Evolutionary conservation across 306 rosid species (phyloP).

Genomic region (Fragaria vesca): DNA sequence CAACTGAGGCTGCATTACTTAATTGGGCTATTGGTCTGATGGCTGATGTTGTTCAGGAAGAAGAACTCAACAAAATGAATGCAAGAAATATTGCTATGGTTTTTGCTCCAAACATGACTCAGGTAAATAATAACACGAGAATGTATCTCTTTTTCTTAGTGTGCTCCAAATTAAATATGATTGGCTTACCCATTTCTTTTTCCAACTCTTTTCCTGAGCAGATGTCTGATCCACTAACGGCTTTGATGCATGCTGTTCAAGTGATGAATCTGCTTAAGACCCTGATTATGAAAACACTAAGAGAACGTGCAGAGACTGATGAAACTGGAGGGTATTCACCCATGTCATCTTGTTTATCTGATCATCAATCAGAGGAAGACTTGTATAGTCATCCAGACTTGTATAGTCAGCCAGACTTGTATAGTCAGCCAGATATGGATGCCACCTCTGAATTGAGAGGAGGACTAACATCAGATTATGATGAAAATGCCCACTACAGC

Average conservation of each 20-base stretch:
- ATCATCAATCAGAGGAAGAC: slow-evolving; percentile 60
- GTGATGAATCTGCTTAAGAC: slow-evolving; percentile 96
- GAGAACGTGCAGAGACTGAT: slow-evolving; percentile 73
- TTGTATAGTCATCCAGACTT: slow-evolving; percentile 65
- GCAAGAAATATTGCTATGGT: slow-evolving; percentile 97
- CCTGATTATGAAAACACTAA: slow-evolving; percentile 66
- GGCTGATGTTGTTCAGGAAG: slow-evolving; percentile 96
- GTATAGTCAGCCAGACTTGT: slow-evolving; percentile 62
- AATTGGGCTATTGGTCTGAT: slow-evolving; percentile 92
- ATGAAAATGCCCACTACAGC: slow-evolving; percentile 43
- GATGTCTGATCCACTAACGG: slow-evolving; percentile 99
- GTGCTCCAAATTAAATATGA: background rate
- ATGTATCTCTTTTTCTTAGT: background rate
- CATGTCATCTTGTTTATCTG: slow-evolving; percentile 67
- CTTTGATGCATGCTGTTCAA: slow-evolving; percentile 98
- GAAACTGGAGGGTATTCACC: slow-evolving; percentile 65
- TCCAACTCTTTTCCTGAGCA: slow-evolving; percentile 22
- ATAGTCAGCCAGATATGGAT: slow-evolving; percentile 73
- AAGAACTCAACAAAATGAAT: slow-evolving; percentile 89
- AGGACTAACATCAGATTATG: slow-evolving; percentile 48
- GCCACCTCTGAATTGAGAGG: slow-evolving; percentile 56
- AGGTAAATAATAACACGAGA: slow-evolving; percentile 33
- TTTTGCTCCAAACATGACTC: slow-evolving; percentile 98
- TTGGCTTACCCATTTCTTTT: background rate
- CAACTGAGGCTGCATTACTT: slow-evolving; percentile 71